Evolutionary conservation across 352 stramenopile genomes (phyloP), one percentile per base, ranked within the genome.

Genomic region (Peronospora tabacina): DNA sequence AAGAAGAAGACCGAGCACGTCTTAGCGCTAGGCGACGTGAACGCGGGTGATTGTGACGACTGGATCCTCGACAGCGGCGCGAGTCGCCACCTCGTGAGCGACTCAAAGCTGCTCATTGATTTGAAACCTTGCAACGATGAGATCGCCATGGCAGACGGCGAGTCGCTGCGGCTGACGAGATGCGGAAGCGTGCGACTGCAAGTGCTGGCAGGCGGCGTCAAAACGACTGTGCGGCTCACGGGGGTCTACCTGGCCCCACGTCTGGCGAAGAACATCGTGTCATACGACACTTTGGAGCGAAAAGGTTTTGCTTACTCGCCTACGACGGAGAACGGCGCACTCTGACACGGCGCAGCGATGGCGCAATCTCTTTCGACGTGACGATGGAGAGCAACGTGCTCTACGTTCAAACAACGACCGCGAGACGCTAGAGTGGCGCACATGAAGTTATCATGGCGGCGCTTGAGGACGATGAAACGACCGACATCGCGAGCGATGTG

Each of bases 11-110:
- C n/a, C n/a, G n/a, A n/a, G n/a, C n/a, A n/a, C n/a, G n/a, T n/a
- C n/a, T n/a, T n/a, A n/a, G n/a, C n/a, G n/a, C n/a, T n/a, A n/a
- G 17, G 19, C n/a, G 5, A 43, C 37, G 12, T 5, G 5, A 5
- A 15, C 8, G 4, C 2, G 15, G 10, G 19, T 7, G 36, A 43
- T 15, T 5, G 5, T n/a, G 8, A 7, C 8, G 16, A 22, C 16
- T 43, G 17, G 16, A 43, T 43, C 15, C 15, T 43, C 17, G 17
- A 43, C 9, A 42, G 36, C 26, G 36, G 36, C n/a, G n/a, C n/a
- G n/a, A n/a, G n/a, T n/a, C n/a, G n/a, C n/a, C n/a, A n/a, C n/a
- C n/a, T n/a, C n/a, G 15, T 43, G 8, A 43, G 12, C 16, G 37
- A 43, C 12, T 9, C 1, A 10, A 7, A 1, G 10, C 3, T 41